phyloP scores from a whole-genome alignment of 2,329 filamentous ascomycete genomes.

The Neurospora sp. region DNA sequence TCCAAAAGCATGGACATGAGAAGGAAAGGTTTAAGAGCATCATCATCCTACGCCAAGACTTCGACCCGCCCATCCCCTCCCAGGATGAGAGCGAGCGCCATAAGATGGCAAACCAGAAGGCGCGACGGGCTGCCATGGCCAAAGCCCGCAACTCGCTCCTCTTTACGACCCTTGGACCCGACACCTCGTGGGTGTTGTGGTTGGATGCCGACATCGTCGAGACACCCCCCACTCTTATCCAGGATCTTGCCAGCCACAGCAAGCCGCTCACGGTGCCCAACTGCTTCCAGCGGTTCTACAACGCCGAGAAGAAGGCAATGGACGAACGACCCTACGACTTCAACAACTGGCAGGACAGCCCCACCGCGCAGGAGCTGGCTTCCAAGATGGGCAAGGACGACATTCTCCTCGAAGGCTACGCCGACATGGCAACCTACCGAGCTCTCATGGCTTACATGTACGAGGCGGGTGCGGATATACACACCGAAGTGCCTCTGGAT shows the following conservation, averaged over 20 bases:
- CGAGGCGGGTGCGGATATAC: constrained; percentile 43
- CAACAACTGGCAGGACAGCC: constrained; percentile 94
- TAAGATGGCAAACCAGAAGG: constrained; percentile 84
- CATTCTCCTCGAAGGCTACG: constrained; percentile 86
- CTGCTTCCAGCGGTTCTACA: constrained; percentile 80
- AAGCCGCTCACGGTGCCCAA: constrained; percentile 91
- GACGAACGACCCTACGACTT: constrained; percentile 85
- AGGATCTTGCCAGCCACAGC: constrained; percentile 80
- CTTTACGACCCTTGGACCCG: constrained; percentile 86
- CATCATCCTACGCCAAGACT: constrained; percentile 91
- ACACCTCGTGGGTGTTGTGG: constrained; percentile 95
- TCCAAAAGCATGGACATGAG: constrained; percentile 66
- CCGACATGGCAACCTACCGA: constrained; percentile 85
- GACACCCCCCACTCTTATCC: constrained; percentile 72
- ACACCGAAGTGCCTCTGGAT: constrained; percentile 65
- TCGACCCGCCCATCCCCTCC: constrained; percentile 68
- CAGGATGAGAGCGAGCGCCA: constrained; percentile 86
- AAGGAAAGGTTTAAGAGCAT: constrained; percentile 82
- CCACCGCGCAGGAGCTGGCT: constrained; percentile 64
- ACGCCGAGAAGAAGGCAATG: constrained; percentile 57
- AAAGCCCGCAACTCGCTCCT: constrained; percentile 87
- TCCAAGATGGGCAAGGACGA: constrained; percentile 81
- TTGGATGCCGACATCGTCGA: constrained; percentile 88
- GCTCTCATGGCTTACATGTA: constrained; percentile 81
- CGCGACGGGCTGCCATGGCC: constrained; percentile 78